phyloP scores from a whole-genome alignment of 257 asterid genomes.

The Solanum chaucha region DNA sequence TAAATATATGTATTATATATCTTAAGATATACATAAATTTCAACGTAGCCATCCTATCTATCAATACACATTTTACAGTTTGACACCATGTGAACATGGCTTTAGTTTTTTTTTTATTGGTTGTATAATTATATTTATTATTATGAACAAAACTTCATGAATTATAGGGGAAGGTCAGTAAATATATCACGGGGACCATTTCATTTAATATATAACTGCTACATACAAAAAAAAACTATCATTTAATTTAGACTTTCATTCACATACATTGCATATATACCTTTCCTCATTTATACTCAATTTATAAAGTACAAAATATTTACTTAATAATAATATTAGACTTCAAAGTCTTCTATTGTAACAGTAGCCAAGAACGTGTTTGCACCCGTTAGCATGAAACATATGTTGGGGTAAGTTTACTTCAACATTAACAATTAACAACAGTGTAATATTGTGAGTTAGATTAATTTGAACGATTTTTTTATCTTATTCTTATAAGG shows the following conservation, averaged over 20 bases:
- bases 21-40: not conserved
- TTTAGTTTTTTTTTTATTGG: not conserved
- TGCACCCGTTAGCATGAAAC: not conserved
- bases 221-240: not conserved
- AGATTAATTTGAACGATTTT: not conserved
- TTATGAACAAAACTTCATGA: not conserved
- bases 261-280: not conserved
- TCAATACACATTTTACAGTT: not conserved
- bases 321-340: not conserved
- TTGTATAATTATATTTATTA: not conserved
- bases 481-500: no score
- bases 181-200: constrained; percentile 9
- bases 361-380: not conserved
- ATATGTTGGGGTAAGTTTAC: not conserved
- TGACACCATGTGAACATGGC: not conserved
- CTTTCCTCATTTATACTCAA: not conserved
- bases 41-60: not conserved
- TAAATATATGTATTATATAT: not conserved
- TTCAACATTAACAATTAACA: not conserved
- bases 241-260: not conserved
- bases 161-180: not conserved
- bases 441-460: not conserved
- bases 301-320: not conserved
- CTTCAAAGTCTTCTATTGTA: not conserved
- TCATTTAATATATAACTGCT: not conserved